Percentiles rank a stretch among this genome's conserved stretches.
Evolutionary conservation across 768 basidiomycete species (phyloP).

Genomic region (Paxillus ammoniavirescens): DNA sequence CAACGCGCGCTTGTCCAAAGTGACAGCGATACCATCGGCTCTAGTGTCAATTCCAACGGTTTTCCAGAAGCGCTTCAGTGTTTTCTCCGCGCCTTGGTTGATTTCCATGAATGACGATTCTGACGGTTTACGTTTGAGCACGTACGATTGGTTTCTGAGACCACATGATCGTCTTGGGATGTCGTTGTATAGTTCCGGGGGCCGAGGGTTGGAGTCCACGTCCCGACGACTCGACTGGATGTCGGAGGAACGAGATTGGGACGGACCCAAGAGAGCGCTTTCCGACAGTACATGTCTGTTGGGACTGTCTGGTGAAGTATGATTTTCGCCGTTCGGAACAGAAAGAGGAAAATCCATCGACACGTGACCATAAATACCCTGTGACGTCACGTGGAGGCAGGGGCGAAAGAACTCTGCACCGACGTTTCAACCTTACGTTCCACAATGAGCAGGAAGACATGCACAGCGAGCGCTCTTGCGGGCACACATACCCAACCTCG

Average conservation of each 20-base stretch:
- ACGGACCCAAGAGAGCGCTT: constrained; percentile 3
- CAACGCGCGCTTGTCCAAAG: constrained; percentile 78
- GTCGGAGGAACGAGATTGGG: constrained; percentile 1
- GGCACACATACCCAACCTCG: constrained; percentile 29
- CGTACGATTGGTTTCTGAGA: constrained; percentile 68
- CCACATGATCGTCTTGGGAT: constrained; percentile 40
- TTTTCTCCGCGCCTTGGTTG: constrained; percentile 77
- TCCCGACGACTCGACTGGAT: not conserved
- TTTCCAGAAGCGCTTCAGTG: constrained; percentile 93
- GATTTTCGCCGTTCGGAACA: no score
- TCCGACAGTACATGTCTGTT: constrained; percentile 10
- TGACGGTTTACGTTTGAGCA: constrained; percentile 1
- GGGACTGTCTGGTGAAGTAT: no score
- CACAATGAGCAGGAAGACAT: constrained; percentile 24
- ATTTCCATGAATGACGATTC: constrained; percentile 3
- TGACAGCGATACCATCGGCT: constrained; percentile 54
- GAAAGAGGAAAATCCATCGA: constrained; percentile 4
- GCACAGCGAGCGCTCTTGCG: not conserved
- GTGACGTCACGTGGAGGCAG: constrained; percentile 22
- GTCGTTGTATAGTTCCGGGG: constrained; percentile 14
- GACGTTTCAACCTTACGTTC: not conserved
- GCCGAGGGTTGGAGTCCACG: not conserved
- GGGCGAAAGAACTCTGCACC: not conserved
- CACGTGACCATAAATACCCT: constrained; percentile 23
- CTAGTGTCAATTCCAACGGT: constrained; percentile 72